A percentile compares a stretch with the other conserved stretches of the same genome.
Evolutionary conservation across 1,139 yeast species (phyloP).

Genomic region (Spencermartinsiella ligniputridi): DNA sequence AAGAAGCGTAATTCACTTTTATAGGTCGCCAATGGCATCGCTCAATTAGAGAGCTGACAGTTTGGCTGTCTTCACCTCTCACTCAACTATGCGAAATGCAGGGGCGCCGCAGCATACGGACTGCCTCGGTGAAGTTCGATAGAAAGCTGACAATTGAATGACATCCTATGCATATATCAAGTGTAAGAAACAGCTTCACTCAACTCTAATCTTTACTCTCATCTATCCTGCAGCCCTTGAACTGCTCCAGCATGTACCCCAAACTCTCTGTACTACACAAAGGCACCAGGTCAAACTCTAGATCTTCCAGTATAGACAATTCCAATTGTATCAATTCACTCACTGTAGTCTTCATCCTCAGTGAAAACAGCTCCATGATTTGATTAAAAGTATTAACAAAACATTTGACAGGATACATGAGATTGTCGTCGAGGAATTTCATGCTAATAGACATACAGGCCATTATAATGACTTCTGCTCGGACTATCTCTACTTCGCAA

Average conservation of each 20-base stretch:
- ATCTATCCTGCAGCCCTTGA: slow-evolving; percentile 1
- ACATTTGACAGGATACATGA: slow-evolving; percentile 6
- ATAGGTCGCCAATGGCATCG: no score
- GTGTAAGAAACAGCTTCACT: no score
- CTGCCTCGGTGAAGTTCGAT: no score
- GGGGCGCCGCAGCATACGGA: no score
- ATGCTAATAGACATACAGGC: slow-evolving; percentile 15
- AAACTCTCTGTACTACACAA: slow-evolving; percentile 12
- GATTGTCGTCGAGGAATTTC: slow-evolving; percentile 15
- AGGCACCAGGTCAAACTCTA: slow-evolving; percentile 14
- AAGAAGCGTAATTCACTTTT: no score
- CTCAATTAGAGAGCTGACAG: no score
- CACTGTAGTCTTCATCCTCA: slow-evolving; percentile 8
- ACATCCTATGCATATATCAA: no score
- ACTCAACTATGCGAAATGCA: no score
- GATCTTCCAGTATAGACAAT: slow-evolving; percentile 13
- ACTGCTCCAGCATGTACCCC: slow-evolving; percentile 13
- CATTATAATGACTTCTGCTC: slow-evolving; percentile 17
- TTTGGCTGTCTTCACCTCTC: no score
- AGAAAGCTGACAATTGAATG: no score
- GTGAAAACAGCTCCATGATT: slow-evolving; percentile 6
- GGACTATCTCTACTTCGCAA: slow-evolving; percentile 11
- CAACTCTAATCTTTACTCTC: no score
- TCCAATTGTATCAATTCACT: slow-evolving; percentile 13
- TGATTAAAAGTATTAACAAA: slow-evolving; percentile 8